Evolutionary conservation across 2,329 filamentous ascomycete species (phyloP), one percentile per base, ranked within the genome.

Genomic region (Venturia effusa): DNA sequence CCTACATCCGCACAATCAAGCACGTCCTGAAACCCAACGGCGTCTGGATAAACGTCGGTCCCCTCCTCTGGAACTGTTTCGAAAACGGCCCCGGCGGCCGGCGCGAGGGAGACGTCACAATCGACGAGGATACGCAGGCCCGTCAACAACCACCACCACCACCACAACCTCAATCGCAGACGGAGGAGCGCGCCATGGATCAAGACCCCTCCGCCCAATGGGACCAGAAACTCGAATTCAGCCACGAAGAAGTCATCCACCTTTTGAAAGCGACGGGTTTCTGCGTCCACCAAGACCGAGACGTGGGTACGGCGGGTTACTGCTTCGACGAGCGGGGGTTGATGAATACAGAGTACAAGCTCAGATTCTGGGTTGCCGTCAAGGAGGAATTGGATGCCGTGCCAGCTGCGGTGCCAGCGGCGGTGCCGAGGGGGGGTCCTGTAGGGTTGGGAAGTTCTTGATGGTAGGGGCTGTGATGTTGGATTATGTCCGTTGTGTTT

Each of bases 11-110:
- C 27, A 63, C 41, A 17, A 27, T 64, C 22, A 32, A 39, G 13
- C 40, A 45, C 27, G 3, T 64, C 0, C 61, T 64, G 11, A 63
- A 55, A 34, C 60, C 40, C 17, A 19, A 19, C 19, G 63, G 63
- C 13, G 27, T 40, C 4, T 64, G 63, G 63, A 54, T 64, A 27
- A 64, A 64, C 19, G 34, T 64, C 11, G 63, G 63, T 7, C 63
- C 63, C n/a, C 37, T 64, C 63, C 79, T 97, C 43, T 99, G 94
- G 94, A 94, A 99, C 74, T 97, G 95, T 73, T 91, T 95, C 72
- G 88, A 92, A 68, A 83, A 87, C 51, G 81, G 84, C 0, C 84
- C 83, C 0, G 83, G 84, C 45, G 81, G 82, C 67, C 79, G 84
- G 70, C 78, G 83, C 17, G 65, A 66, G 67, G 51, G 55, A 6